These are phyloP conservation scores for Pseudopyrenochaeta lycopersici DNA, from an alignment of 2,329 filamentous ascomycete genomes.

Conservation along the genomic window DNA sequence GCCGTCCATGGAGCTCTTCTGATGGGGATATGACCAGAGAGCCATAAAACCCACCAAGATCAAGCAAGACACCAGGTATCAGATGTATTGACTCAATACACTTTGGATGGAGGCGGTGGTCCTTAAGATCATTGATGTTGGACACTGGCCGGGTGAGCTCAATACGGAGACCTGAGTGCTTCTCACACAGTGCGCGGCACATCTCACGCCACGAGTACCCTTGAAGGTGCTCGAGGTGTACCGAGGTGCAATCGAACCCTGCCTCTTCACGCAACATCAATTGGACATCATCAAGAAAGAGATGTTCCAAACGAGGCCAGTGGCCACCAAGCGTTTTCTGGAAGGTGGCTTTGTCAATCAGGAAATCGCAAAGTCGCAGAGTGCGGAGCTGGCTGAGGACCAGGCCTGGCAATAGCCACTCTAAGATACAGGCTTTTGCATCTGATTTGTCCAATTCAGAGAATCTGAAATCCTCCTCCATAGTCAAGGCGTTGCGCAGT, in stretches of 20 bases:
- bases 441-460: constrained; percentile 6
- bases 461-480: neutral
- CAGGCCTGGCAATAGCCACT: constrained; percentile 13
- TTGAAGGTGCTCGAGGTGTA: constrained; percentile 6
- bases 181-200: constrained; percentile 1
- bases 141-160: constrained; percentile 4
- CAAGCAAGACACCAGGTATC: neutral
- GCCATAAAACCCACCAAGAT: neutral
- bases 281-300: constrained; percentile 7
- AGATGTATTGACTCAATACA: constrained; percentile 1
- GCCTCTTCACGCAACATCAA: constrained; percentile 5
- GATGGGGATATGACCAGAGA: neutral
- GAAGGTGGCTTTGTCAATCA: constrained; percentile 5
- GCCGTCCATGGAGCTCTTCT: neutral
- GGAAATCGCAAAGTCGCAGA: constrained; percentile 8
- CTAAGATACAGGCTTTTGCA: constrained; percentile 8
- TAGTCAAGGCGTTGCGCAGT: neutral
- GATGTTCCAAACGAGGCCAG: constrained; percentile 1
- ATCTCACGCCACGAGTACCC: constrained; percentile 8
- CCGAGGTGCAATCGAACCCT: neutral
- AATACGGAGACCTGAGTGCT: neutral
- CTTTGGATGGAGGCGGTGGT: constrained; percentile 1
- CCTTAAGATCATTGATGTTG: constrained; percentile 1
- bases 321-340: constrained; percentile 4
- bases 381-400: neutral